Conservation (phyloP, 2,329 filamentous ascomycete genomes). For the Fusarium luffae region DNA sequence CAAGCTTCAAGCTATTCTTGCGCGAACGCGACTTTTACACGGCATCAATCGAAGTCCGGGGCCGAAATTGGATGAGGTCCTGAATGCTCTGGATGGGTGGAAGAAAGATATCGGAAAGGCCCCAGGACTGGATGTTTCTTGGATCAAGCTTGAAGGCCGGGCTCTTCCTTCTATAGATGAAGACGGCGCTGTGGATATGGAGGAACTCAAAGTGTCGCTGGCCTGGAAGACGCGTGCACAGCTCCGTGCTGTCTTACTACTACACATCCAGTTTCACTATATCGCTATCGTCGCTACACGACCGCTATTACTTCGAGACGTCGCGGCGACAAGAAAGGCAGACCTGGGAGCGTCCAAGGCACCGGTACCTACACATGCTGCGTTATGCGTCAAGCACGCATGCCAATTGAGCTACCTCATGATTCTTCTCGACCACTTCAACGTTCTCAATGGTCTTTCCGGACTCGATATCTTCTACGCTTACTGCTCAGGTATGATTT, state of each 20-base stretch:
- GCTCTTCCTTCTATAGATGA: neutral
- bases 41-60: slow-evolving; percentile 4
- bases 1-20: slow-evolving; percentile 47
- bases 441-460: slow-evolving; percentile 49
- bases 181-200: slow-evolving; percentile 37
- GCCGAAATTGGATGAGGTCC: slow-evolving; percentile 28
- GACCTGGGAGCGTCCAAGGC: neutral
- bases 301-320: slow-evolving; percentile 45
- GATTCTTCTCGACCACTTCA: slow-evolving; percentile 49
- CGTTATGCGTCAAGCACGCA: slow-evolving; percentile 44
- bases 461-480: slow-evolving; percentile 52
- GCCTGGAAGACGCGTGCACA: slow-evolving; percentile 45
- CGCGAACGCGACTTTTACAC: slow-evolving; percentile 42
- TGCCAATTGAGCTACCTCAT: slow-evolving; percentile 48
- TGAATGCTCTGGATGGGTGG: slow-evolving; percentile 14
- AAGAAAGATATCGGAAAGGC: slow-evolving; percentile 28
- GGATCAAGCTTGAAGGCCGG: slow-evolving; percentile 15
- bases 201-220: slow-evolving; percentile 44
- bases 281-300: slow-evolving; percentile 49
- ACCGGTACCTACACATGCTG: slow-evolving; percentile 9
- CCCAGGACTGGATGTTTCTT: slow-evolving; percentile 24
- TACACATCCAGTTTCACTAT: slow-evolving; percentile 51
- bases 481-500: slow-evolving; percentile 50
- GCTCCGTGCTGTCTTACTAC: slow-evolving; percentile 45
- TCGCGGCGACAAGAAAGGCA: slow-evolving; percentile 19